Evolutionary conservation across 331 rosid genomes (phyloP).

Genomic region (Stylosanthes scabra): DNA sequence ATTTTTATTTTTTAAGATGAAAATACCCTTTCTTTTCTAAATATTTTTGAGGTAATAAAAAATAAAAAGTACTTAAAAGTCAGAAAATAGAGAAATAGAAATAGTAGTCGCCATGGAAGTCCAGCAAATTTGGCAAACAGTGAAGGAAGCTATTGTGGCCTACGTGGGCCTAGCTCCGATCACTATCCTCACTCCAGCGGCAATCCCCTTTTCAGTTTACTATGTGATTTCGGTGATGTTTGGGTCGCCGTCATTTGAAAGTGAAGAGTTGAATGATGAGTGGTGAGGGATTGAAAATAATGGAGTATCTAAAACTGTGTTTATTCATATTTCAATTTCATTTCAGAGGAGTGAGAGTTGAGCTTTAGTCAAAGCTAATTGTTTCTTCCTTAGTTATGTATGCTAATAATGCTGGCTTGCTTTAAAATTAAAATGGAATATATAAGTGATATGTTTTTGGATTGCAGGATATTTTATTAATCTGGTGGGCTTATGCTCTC

Average conservation of each 20-base stretch:
- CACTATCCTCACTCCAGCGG: conserved; percentile 69
- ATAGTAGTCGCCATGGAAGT: conserved; percentile 55
- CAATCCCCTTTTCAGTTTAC: conserved; percentile 56
- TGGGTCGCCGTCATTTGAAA: too few relatives aligned
- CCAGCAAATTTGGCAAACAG: conserved; percentile 72
- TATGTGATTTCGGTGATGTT: conserved; percentile 61
- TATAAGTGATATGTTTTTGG: too few relatives aligned
- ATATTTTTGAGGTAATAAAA: too few relatives aligned
- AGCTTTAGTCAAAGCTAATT: conserved; percentile 8
- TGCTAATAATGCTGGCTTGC: too few relatives aligned
- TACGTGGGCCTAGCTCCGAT: conserved; percentile 78
- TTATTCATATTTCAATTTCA: too few relatives aligned
- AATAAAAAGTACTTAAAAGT: too few relatives aligned
- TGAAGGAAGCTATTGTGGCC: conserved; percentile 60
- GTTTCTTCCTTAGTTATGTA: neutral
- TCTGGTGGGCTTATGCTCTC: conserved; percentile 96
- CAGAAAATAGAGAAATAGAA: neutral
- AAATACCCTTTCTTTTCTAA: too few relatives aligned
- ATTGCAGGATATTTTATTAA: conserved; percentile 89
- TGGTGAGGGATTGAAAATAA: too few relatives aligned
- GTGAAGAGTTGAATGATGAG: too few relatives aligned
- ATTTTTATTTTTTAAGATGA: too few relatives aligned
- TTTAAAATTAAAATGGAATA: too few relatives aligned
- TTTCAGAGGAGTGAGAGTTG: neutral
- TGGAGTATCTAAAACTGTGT: too few relatives aligned